Conservation (phyloP, 345 rosid species). For the Eucalyptus melliodora region DNA sequence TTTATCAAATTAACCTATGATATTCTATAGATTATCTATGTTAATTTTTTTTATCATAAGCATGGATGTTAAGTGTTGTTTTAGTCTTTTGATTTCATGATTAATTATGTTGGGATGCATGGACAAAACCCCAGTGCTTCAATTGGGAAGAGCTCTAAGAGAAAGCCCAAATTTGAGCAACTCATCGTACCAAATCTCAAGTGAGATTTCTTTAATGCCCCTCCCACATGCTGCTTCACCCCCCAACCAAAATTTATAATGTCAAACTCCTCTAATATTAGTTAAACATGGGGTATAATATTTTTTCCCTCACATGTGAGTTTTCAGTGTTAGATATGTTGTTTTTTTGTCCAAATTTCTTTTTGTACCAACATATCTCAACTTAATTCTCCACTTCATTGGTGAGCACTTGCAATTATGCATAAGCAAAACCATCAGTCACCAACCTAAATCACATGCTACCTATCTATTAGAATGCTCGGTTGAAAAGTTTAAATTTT, state of each 20-base stretch:
- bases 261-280: background rate
- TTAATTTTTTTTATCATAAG: background rate
- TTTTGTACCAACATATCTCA: background rate
- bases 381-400: background rate
- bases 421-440: background rate
- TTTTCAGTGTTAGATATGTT: background rate
- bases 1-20: background rate
- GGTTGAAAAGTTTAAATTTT: too few relatives aligned
- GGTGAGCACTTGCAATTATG: fast-evolving
- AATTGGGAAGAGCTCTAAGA: background rate
- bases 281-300: background rate
- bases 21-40: background rate
- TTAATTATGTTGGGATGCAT: background rate
- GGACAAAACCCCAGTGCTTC: background rate
- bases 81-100: background rate
- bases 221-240: background rate
- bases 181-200: background rate
- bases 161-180: background rate
- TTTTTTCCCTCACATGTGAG: background rate
- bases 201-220: background rate
- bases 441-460: background rate
- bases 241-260: background rate
- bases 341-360: background rate
- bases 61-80: background rate
- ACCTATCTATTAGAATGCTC: background rate